A percentile compares a stretch with the other conserved stretches of the same genome.
These are phyloP conservation scores for Berberis vulgaris DNA, from an alignment of 164 flowering plant genomes.

Conservation along the genomic window DNA sequence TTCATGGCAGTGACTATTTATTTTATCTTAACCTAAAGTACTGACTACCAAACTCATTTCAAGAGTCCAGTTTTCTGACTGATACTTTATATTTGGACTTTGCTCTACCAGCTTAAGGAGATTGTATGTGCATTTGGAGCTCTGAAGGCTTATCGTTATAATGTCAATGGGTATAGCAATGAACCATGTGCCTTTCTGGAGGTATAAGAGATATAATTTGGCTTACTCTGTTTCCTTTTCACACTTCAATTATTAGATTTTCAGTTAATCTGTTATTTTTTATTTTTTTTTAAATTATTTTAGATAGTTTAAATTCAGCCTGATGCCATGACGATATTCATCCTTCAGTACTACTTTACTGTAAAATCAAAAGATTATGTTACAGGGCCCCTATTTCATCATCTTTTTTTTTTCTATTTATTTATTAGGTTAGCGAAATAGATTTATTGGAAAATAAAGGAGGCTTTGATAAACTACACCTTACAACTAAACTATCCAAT, in stretches of 20 bases:
- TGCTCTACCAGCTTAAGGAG: slow-evolving; percentile 58
- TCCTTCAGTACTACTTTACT: too few species aligned
- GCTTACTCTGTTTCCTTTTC: neutral
- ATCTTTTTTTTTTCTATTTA: too few species aligned
- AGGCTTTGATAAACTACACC: too few species aligned
- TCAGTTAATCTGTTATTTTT: too few species aligned
- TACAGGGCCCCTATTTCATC: too few species aligned
- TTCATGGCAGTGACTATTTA: neutral
- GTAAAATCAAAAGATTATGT: too few species aligned
- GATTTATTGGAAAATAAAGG: too few species aligned
- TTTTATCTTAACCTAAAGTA: neutral
- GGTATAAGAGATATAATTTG: slow-evolving; percentile 33
- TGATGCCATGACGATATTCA: too few species aligned
- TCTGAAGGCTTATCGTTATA: slow-evolving; percentile 67
- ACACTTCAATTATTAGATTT: neutral
- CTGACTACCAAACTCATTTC: neutral
- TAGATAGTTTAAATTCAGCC: too few species aligned
- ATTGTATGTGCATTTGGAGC: slow-evolving; percentile 76
- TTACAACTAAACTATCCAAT: too few species aligned
- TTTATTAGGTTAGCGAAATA: too few species aligned
- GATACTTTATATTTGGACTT: neutral
- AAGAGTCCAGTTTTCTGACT: neutral
- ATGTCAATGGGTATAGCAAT: slow-evolving; percentile 25
- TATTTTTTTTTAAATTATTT: too few species aligned
- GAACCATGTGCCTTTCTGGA: slow-evolving; percentile 72